phyloP scores from a whole-genome alignment of 352 stramenopile species.

The Stramenopiles sp. region DNA sequence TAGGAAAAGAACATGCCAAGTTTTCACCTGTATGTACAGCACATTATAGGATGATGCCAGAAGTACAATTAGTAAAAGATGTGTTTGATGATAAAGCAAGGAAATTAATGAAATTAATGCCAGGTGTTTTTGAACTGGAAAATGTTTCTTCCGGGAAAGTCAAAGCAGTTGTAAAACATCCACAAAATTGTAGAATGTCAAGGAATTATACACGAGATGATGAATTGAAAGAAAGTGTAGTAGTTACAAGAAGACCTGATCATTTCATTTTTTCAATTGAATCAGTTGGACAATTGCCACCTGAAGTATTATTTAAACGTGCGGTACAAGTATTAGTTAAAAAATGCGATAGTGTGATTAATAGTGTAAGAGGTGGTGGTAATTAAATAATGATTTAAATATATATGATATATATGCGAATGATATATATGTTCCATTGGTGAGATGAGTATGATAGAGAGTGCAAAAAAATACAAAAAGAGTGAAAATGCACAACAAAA shows the following conservation, averaged over 20 bases:
- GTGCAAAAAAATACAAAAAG: no score
- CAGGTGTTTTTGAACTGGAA: not conserved
- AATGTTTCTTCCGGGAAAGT: conserved; percentile 29
- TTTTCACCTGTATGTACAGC: conserved; percentile 86
- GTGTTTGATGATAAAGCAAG: conserved; percentile 42
- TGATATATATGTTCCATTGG: no score
- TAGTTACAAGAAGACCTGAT: conserved; percentile 66
- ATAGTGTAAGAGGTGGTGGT: not conserved
- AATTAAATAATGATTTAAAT: no score
- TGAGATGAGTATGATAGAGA: no score
- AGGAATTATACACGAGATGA: conserved; percentile 79
- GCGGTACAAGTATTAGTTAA: conserved; percentile 32
- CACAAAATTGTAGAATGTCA: conserved; percentile 79
- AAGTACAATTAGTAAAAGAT: conserved; percentile 32
- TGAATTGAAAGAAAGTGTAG: conserved; percentile 55
- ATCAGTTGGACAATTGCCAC: conserved; percentile 36
- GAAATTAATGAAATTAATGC: conserved; percentile 35
- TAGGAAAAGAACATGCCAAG: conserved; percentile 92
- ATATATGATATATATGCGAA: no score
- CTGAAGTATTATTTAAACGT: conserved; percentile 32
- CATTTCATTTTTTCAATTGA: conserved; percentile 87
- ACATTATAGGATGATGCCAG: conserved; percentile 72
- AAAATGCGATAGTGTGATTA: conserved; percentile 22
- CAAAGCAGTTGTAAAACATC: conserved; percentile 52
- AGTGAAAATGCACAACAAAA: no score